Evolutionary conservation across 2,329 filamentous ascomycete genomes (phyloP), one percentile per base, ranked within the genome.

Genomic region (Chaetomium strumarium): DNA sequence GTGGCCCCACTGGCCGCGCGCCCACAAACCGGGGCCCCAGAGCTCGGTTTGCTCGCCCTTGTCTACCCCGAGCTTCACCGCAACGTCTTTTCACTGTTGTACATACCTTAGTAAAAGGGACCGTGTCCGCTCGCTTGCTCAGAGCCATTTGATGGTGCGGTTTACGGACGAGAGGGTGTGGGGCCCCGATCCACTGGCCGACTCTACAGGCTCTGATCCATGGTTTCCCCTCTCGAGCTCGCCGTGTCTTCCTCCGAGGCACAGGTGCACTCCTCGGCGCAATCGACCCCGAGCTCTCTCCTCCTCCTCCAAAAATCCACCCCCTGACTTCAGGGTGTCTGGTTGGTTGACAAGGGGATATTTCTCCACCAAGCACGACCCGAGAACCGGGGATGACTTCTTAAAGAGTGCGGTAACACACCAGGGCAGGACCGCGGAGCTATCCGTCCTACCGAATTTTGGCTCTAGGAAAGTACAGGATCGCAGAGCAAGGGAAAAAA

Each of bases 1-100:
- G 16, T 29, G 16, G 33, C 7, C 14, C 48, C 34, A 45, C 42
- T 38, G 13, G 30, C 19, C n/a, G 14, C 20, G 33, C 34, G 20
- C 5, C 1, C 16, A 34, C n/a, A 5, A 34, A n/a, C 12, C 12
- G 34, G 41, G 29, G 19, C 14, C 5, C 33, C 24, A 17, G 33
- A 3, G 11, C 36, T 51, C 49, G 49, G 49, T 30, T 34, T 17
- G 16, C 11, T 24, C 43, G 36, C 37, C 11, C 30, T 30, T 24
- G 43, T 36, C 37, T 51, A 46, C 42, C 49, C 49, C 49, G 49
- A 51, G 29, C 43, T 38, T 41, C 42, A 51, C 49, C 43, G 49
- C 43, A 24, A 24, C 4, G 17, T 41, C 12, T 3, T 16, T 43
- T 5, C 16, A 44, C 47, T 17, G 19, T 50, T 50, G n/a, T n/a